Base-by-base conservation (phyloP, 495 filamentous ascomycete genomes). In the Lasiosphaeris hirsuta region DNA sequence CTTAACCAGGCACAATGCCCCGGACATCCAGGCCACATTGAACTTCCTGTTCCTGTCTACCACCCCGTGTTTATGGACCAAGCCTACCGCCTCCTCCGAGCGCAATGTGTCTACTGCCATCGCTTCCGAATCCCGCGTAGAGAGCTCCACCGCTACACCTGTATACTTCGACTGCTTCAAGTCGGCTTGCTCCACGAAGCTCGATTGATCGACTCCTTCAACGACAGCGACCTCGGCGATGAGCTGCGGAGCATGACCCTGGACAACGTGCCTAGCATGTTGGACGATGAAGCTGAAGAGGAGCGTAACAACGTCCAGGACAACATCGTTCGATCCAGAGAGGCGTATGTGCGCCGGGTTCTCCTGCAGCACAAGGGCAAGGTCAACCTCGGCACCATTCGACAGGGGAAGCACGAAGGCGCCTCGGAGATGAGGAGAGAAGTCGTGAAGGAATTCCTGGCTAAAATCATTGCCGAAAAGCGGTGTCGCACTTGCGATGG, bases 11-110 rank as follows among this genome's bases (percentile, higher is more conserved):
- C 82, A 59, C 84, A 83, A 51, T 99, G 94, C 70, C 91, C 94
- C 9, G 95, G 95, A 57, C 95, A 99, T 75, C 81, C 85, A 35
- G 95, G 95, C 48, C 94, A 97, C 69, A 95, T 99, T 69, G 90
- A 96, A 61, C 84, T 99, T 23, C 92, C 95, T 3, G 85, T 92
- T 10, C 88, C 87, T 42, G 86, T 96, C 48, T 99, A 97, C 69
- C 93, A 97, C 75, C 88, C 91, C 19, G 86, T 90, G 0, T 96
- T 96, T 71, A 87, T 99, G 78, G 90, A 95, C 68, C 93, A 96
- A 70, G 77, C 89, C 51, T 81, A 92, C 51, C 84, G 90, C 30
- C 75, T 99, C 14, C 78, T 99, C 36, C 84, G 90, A 51, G 86
- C 87, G 40, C 89, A 90, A 75, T 99, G 95, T 71, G 79, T 86